Conservation (phyloP, 2,329 filamentous ascomycete species). For the Ophiostoma perfectum region DNA sequence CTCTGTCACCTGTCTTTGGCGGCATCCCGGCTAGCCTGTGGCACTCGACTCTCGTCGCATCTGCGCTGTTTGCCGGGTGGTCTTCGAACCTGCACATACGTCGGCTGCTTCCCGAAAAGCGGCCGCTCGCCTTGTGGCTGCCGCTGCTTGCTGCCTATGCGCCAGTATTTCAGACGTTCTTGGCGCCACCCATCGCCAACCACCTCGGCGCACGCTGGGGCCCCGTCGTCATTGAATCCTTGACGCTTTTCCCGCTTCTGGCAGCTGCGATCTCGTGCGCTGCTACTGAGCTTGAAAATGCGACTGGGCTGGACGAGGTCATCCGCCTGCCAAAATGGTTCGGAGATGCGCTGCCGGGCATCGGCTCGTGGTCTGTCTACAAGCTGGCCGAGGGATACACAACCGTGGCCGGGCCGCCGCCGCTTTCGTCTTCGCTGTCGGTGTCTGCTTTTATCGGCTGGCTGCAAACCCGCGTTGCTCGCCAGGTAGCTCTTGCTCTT, state of each 20-base stretch:
- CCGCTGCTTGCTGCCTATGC: constrained; percentile 71
- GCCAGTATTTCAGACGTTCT: constrained; percentile 51
- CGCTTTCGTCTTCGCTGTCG: constrained; percentile 45
- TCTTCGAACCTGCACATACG: constrained; percentile 57
- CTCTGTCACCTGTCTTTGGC: constrained; percentile 82
- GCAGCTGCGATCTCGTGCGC: constrained; percentile 59
- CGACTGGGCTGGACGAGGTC: constrained; percentile 41
- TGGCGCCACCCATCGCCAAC: constrained; percentile 43
- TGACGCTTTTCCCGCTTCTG: constrained; percentile 67
- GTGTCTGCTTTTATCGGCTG: constrained; percentile 43
- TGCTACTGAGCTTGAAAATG: constrained; percentile 58
- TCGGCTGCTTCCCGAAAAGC: constrained; percentile 41
- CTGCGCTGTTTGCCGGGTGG: constrained; percentile 66
- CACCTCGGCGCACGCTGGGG: constrained; percentile 52
- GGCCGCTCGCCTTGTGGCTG: constrained; percentile 51
- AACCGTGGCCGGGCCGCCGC: constrained; percentile 19
- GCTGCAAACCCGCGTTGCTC: constrained; percentile 55
- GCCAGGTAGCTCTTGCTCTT: constrained; percentile 63
- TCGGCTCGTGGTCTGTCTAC: constrained; percentile 62
- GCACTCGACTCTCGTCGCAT: constrained; percentile 62
- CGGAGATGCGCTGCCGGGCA: constrained; percentile 58
- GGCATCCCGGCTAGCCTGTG: constrained; percentile 69
- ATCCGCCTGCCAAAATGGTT: constrained; percentile 51
- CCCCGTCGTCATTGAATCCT: constrained; percentile 65
- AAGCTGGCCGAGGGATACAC: constrained; percentile 44